Conservation (phyloP, 306 rosid genomes). For the Rosa rugosa region DNA sequence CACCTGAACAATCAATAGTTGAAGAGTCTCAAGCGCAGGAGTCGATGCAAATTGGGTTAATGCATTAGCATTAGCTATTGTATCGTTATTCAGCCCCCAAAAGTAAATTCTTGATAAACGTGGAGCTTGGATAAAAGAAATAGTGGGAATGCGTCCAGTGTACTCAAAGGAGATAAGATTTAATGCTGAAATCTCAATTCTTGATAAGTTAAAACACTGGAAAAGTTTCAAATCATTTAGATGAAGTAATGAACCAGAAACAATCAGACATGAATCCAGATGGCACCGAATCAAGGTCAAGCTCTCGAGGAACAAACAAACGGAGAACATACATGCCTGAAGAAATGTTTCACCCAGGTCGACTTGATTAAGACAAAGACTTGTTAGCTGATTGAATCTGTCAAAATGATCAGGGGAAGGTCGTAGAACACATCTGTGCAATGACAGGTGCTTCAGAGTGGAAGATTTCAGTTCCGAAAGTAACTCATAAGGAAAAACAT, state of each 20-base stretch:
- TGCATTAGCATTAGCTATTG: background rate
- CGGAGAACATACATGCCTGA: background rate
- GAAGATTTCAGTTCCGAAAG: background rate
- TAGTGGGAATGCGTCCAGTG: no score
- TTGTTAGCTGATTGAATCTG: background rate
- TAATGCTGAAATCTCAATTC: background rate
- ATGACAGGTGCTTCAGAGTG: background rate
- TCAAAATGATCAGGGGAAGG: background rate
- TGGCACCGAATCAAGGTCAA: background rate
- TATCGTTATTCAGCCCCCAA: background rate
- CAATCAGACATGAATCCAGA: background rate
- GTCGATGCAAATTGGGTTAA: background rate
- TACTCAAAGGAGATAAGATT: background rate
- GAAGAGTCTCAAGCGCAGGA: slow-evolving; percentile 2
- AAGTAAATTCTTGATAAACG: background rate
- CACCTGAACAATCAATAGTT: background rate
- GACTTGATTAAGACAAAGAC: background rate
- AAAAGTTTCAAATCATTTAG: no score
- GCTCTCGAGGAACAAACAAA: background rate
- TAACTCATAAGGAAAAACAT: background rate
- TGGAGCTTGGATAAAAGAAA: background rate
- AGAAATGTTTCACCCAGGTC: background rate
- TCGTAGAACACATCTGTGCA: background rate
- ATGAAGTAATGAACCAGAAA: no score
- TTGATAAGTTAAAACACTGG: no score